Percentiles rank a stretch among this genome's conserved stretches.
Evolutionary conservation across 169 alveolate species (phyloP).

Genomic region (Eimeria zaria): DNA sequence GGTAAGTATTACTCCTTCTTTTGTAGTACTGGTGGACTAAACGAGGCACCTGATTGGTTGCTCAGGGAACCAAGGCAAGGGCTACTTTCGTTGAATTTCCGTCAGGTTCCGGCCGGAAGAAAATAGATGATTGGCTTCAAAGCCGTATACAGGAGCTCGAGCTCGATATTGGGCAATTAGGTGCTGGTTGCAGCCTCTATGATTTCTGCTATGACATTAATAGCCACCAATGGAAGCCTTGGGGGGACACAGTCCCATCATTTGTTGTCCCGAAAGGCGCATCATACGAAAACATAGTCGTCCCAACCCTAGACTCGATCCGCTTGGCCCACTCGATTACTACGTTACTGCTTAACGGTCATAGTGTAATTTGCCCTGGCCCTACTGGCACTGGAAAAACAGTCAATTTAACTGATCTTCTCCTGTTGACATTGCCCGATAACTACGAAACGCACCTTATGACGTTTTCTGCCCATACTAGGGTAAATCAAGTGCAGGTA

Average conservation of each 20-base stretch:
- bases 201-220: conserved; percentile 92
- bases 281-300: conserved; percentile 94
- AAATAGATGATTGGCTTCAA: conserved; percentile 38
- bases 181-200: conserved; percentile 91
- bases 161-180: conserved; percentile 86
- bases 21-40: background rate
- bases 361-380: conserved; percentile 95
- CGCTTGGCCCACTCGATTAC: conserved; percentile 93
- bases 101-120: conserved; percentile 23
- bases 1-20: background rate
- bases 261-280: conserved; percentile 91
- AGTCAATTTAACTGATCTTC: conserved; percentile 91
- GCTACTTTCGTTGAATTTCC: background rate
- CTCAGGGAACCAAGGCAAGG: background rate
- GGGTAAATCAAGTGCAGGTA: conserved; percentile 96
- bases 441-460: conserved; percentile 92
- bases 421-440: conserved; percentile 88
- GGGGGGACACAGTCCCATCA: conserved; percentile 90
- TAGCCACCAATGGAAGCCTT: conserved; percentile 90
- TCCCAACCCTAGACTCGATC: conserved; percentile 95
- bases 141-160: background rate
- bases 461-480: conserved; percentile 97
- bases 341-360: conserved; percentile 90
- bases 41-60: background rate
- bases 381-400: conserved; percentile 97